Evolutionary conservation across 768 basidiomycete genomes (phyloP).

Genomic region (Tephrocybe rancida): DNA sequence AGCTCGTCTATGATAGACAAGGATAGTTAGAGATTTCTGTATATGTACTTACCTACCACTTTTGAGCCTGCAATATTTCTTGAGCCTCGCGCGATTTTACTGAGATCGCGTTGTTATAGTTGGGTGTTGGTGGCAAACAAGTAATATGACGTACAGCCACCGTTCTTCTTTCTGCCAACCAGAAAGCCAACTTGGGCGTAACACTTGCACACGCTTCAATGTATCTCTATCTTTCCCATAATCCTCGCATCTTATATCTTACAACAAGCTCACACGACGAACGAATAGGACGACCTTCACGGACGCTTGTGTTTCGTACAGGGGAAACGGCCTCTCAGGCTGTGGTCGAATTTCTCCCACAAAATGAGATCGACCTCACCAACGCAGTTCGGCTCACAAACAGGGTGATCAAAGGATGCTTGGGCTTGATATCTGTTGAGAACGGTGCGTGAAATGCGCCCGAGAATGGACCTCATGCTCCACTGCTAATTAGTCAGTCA

Average conservation of each 20-base stretch:
- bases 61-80: too few species aligned
- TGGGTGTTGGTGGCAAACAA: slow-evolving; percentile 5
- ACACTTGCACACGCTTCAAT: too few species aligned
- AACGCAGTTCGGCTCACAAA: slow-evolving; percentile 69
- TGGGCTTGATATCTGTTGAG: slow-evolving; percentile 78
- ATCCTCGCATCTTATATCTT: slow-evolving; percentile 72
- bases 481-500: not conserved
- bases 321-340: slow-evolving; percentile 62
- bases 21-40: slow-evolving; percentile 6
- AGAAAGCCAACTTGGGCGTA: too few species aligned
- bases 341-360: slow-evolving; percentile 84
- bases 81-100: not conserved
- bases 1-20: slow-evolving; percentile 20
- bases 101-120: not conserved
- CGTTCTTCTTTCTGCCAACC: not conserved
- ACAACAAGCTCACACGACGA: slow-evolving; percentile 73
- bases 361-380: slow-evolving; percentile 68
- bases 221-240: slow-evolving; percentile 74
- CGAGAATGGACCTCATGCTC: not conserved
- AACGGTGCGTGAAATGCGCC: slow-evolving; percentile 55
- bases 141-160: not conserved
- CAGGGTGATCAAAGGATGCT: slow-evolving; percentile 77
- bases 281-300: slow-evolving; percentile 55
- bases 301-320: slow-evolving; percentile 74
- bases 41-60: too few species aligned